Conservation (phyloP, 331 rosid species). For the Malus hybrid region DNA sequence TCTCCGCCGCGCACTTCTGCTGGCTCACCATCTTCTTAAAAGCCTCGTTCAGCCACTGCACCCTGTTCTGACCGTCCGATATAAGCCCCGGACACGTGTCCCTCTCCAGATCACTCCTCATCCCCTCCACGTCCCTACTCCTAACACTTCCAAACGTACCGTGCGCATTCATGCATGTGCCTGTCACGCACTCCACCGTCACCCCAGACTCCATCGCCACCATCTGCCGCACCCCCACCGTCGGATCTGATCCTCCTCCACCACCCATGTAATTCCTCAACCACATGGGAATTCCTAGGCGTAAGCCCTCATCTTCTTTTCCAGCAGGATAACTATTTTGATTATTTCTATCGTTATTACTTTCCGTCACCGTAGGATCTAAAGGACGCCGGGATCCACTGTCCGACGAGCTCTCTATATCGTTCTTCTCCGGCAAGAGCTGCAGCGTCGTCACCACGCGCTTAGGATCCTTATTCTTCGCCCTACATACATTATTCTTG, state of each 20-base stretch:
- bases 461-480: neutral
- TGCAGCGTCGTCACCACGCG: conserved; percentile 24
- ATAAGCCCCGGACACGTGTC: conserved; percentile 44
- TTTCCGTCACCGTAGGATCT: neutral
- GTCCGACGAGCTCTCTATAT: neutral
- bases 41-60: conserved; percentile 34
- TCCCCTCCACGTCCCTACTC: conserved; percentile 17
- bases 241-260: neutral
- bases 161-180: conserved; percentile 27
- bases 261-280: neutral
- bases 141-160: conserved; percentile 12
- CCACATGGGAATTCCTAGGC: neutral
- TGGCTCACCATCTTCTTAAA: conserved; percentile 28
- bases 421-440: conserved; percentile 25
- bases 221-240: neutral
- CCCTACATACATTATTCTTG: conserved; percentile 18
- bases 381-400: conserved; percentile 6
- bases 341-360: too few relatives aligned
- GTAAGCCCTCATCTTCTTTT: neutral
- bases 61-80: conserved; percentile 29
- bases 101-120: conserved; percentile 12
- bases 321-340: neutral
- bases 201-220: conserved; percentile 18
- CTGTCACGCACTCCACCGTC: conserved; percentile 30
- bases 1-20: neutral